Evolutionary conservation across 176 grass and related monocot genomes (phyloP), one percentile per base, ranked within the genome.

Genomic region (Aegilops bicornis): DNA sequence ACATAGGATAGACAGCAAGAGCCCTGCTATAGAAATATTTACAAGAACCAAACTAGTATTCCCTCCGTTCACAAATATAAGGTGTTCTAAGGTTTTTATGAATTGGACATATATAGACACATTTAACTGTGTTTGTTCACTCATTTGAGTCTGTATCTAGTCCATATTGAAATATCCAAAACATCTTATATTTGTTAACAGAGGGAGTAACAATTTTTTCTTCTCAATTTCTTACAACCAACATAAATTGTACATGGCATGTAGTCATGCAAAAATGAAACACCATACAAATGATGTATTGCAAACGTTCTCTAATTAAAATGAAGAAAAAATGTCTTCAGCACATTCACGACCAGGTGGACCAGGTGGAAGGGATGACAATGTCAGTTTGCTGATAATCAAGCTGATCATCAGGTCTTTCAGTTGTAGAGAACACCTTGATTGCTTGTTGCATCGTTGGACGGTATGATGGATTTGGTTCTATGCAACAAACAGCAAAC

Each of bases 381-480:
- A 79, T 63, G 14, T 29, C 39, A 31, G 24, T 70, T 35, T 19
- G 47, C 50, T 59, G 22, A 39, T 39, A 37, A 17, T 71, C 66
- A 59, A 37, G 11, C 7, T 56, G 68, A 17, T 15, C 2, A 8
- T 10, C 8, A 24, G 8, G 48, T 27, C 31, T 15, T 70, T 39
- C 66, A 39, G 65, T 16, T 82, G 9, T 25, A 37, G 31, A 19
- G 22, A 82, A 39, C 65, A 58, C 32, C 4, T 19, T 23, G 13
- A 56, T 82, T 71, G 15, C 66, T 39, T 70, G 31, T 17, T 36
- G 45, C 80, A 71, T 71, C n/a, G 22, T 58, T 70, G 80, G 80
- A 58, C 65, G 47, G 32, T 6, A 24, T 8, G 31, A 56, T 58
- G 80, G 80, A 32, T 58, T 24, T 6, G 47, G 30, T 35, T 70